phyloP scores from a whole-genome alignment of 495 filamentous ascomycete species.

The Neurospora sp. region DNA sequence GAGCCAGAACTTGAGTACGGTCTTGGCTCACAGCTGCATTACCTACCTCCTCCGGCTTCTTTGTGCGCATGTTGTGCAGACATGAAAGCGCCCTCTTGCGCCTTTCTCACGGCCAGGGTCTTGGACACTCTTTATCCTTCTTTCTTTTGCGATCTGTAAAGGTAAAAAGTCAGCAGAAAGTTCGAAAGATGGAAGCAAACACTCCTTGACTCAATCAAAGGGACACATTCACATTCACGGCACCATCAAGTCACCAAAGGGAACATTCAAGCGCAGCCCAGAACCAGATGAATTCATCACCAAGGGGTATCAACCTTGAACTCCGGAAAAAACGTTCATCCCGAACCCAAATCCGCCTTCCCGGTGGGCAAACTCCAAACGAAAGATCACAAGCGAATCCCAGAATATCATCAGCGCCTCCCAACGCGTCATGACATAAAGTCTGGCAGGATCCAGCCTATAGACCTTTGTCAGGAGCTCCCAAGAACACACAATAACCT shows the following conservation, averaged over 20 bases:
- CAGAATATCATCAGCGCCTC: background rate
- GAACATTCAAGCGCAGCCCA: background rate
- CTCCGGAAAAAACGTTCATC: background rate
- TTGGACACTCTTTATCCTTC: too few species aligned
- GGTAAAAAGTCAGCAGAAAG: too few species aligned
- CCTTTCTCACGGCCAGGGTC: too few species aligned
- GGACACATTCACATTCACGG: background rate
- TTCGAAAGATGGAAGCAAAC: too few species aligned
- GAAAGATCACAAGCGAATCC: background rate
- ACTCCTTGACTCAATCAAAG: too few species aligned
- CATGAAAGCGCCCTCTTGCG: too few species aligned
- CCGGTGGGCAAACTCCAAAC: background rate
- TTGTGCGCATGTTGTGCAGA: too few species aligned
- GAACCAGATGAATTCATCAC: background rate
- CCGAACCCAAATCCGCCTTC: background rate
- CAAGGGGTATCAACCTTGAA: background rate
- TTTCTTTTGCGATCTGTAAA: too few species aligned
- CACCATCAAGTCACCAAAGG: background rate
- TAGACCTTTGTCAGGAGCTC: constrained; percentile 86
- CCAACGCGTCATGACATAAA: constrained; percentile 21
- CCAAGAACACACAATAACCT: constrained; percentile 84
- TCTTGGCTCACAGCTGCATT: too few species aligned
- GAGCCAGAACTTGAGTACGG: too few species aligned
- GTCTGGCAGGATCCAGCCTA: constrained; percentile 66
- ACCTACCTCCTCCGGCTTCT: too few species aligned